These are phyloP conservation scores for Leucaena leucocephala DNA, from an alignment of 306 rosid genomes.

Conservation along the genomic window DNA sequence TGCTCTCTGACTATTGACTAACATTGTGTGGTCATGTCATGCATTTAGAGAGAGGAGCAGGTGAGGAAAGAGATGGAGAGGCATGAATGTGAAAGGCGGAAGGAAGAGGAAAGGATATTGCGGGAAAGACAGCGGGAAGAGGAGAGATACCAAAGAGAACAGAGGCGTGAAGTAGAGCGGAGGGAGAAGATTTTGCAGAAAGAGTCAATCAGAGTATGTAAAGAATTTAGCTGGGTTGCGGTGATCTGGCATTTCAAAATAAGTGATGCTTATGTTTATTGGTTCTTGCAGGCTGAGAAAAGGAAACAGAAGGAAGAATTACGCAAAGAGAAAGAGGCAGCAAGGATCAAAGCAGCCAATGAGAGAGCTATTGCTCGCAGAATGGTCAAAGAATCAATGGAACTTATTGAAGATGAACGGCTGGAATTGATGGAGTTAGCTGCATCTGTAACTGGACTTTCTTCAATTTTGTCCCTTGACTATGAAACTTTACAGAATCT, in stretches of 20 bases:
- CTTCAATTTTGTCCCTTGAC: constrained; percentile 67
- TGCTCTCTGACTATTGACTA: constrained; percentile 37
- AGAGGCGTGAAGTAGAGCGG: constrained; percentile 68
- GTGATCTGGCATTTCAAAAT: constrained; percentile 27
- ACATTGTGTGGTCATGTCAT: constrained; percentile 28
- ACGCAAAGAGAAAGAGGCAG: constrained; percentile 69
- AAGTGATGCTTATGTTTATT: constrained; percentile 32
- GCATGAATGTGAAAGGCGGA: constrained; percentile 71
- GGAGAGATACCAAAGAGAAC: constrained; percentile 73
- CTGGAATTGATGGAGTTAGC: constrained; percentile 83
- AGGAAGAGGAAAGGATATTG: constrained; percentile 75
- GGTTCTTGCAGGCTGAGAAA: constrained; percentile 61
- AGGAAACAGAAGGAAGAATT: constrained; percentile 72
- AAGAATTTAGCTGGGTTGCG: constrained; percentile 27
- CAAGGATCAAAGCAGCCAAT: constrained; percentile 73
- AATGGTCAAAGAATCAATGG: constrained; percentile 69
- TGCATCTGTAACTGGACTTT: constrained; percentile 65
- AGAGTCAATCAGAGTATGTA: constrained; percentile 71
- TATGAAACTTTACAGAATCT: constrained; percentile 65
- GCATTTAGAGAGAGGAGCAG: constrained; percentile 72
- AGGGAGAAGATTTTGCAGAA: constrained; percentile 71
- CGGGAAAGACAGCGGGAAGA: constrained; percentile 82
- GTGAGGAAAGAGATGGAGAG: constrained; percentile 73
- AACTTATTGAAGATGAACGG: constrained; percentile 75
- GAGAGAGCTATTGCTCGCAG: constrained; percentile 74